Evolutionary conservation across 768 basidiomycete genomes (phyloP), one percentile per base, ranked within the genome.

Genomic region (Pseudohyphozyma bogoriensis): DNA sequence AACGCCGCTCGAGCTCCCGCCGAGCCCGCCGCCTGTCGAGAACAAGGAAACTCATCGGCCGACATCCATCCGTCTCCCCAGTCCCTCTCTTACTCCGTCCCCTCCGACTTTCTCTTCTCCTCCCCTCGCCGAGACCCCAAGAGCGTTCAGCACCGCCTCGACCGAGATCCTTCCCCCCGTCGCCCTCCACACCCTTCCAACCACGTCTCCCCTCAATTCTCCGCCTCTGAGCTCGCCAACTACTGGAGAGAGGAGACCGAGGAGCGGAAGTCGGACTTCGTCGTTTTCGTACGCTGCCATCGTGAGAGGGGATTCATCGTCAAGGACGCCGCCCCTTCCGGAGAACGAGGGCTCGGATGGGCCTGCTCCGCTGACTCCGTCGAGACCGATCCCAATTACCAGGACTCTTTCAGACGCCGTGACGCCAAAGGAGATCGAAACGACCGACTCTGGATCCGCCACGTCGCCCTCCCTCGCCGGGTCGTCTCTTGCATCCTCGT

Each of bases 271-370:
- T n/a, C n/a, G n/a, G n/a, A 24, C 42, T 18, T 26, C 46, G 50
- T 31, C 29, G 3, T 28, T 51, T 33, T 59, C 58, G 33, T 59
- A 59, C 44, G 58, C 58, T 13, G 58, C 58, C 10, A 44, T 50
- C 16, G 15, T 59, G 11, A 40, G 58, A 0, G 46, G 52, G 2
- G 24, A 46, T 6, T 37, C 51, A 4, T 31, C 55, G 39, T 31
- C 44, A 3, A 18, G 29, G 32, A 26, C 13, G 15, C 47, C 28
- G 4, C 47, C 18, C 31, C 29, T 31, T 46, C 45, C 7, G 20
- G 29, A 18, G 15, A 31, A 50, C 20, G 13, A 28, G n/a, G 24
- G 20, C 11, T 26, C 28, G 29, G 31, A 20, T 50, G 29, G 18
- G 15, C 28, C 44, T 47, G 26, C 26, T n/a, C 51, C 22, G 26